phyloP scores from a whole-genome alignment of 2,329 filamentous ascomycete genomes.

The Myriangium duriaei region DNA sequence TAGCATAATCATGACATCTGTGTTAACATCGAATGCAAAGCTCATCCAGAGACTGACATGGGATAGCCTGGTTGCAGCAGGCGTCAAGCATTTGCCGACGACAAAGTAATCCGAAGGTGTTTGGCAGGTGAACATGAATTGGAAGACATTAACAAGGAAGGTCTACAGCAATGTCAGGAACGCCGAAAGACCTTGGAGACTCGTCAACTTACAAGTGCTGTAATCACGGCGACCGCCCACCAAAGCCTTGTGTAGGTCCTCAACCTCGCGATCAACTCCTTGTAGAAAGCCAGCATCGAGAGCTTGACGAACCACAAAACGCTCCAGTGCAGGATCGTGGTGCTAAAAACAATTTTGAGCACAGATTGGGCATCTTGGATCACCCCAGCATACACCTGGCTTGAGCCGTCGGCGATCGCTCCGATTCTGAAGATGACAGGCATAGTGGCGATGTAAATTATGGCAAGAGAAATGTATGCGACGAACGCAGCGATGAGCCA shows the following conservation, averaged over 20 bases:
- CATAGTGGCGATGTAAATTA: slow-evolving; percentile 4
- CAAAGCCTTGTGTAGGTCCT: slow-evolving; percentile 1
- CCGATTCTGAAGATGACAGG: slow-evolving; percentile 4
- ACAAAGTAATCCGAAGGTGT: not conserved
- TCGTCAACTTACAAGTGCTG: not conserved
- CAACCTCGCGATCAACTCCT: slow-evolving; percentile 4
- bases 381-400: not conserved
- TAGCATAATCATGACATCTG: slow-evolving; percentile 7
- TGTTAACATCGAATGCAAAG: slow-evolving; percentile 6
- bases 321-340: slow-evolving; percentile 5
- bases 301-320: slow-evolving; percentile 8
- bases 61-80: not conserved
- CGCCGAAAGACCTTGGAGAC: not conserved
- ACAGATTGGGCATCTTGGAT: slow-evolving; percentile 1
- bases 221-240: slow-evolving; percentile 5
- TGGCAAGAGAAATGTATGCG: slow-evolving; percentile 1
- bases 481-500: slow-evolving; percentile 3
- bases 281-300: slow-evolving; percentile 7
- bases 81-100: not conserved
- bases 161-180: not conserved
- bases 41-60: slow-evolving; percentile 4
- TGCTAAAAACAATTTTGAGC: slow-evolving; percentile 1
- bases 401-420: slow-evolving; percentile 5
- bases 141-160: slow-evolving; percentile 2
- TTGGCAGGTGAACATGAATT: slow-evolving; percentile 1